phyloP scores from a whole-genome alignment of 768 basidiomycete genomes.

The Leccinum longicurvipes region DNA sequence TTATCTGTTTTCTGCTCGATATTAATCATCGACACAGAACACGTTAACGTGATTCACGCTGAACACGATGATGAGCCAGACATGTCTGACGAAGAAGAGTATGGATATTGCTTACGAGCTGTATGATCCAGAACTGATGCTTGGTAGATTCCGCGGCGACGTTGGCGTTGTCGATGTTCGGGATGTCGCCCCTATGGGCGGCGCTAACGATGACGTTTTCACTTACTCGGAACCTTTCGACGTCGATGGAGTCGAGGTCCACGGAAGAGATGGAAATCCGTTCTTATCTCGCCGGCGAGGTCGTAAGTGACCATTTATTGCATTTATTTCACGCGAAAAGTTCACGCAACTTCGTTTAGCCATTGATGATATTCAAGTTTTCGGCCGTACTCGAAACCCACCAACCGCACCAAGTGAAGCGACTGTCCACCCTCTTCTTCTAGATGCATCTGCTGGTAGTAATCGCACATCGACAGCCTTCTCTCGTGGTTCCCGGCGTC shows the following conservation, averaged over 20 bases:
- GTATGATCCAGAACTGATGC: constrained; percentile 13
- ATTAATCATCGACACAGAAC: constrained; percentile 30
- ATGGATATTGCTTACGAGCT: constrained; percentile 22
- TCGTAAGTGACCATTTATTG: constrained; percentile 5
- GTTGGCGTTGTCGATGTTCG: constrained; percentile 37
- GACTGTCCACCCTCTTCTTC: constrained; percentile 77
- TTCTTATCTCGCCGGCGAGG: constrained; percentile 58
- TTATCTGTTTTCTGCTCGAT: not conserved
- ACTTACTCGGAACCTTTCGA: constrained; percentile 53
- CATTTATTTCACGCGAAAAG: not conserved
- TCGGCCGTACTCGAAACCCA: constrained; percentile 57
- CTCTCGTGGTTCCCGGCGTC: constrained; percentile 49
- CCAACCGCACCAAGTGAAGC: constrained; percentile 58
- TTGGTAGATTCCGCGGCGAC: constrained; percentile 38
- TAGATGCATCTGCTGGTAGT: constrained; percentile 53
- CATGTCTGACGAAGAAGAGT: constrained; percentile 68
- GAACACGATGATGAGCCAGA: constrained; percentile 63
- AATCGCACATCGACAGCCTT: constrained; percentile 45
- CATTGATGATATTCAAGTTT: constrained; percentile 58
- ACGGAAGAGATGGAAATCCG: constrained; percentile 37
- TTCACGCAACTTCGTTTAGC: constrained; percentile 22
- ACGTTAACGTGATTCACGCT: constrained; percentile 59
- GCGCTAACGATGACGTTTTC: constrained; percentile 47
- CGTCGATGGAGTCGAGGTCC: constrained; percentile 42
- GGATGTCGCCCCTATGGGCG: constrained; percentile 28